phyloP scores from a whole-genome alignment of 2,329 filamentous ascomycete species.

The Ceratocystis huliohia region DNA sequence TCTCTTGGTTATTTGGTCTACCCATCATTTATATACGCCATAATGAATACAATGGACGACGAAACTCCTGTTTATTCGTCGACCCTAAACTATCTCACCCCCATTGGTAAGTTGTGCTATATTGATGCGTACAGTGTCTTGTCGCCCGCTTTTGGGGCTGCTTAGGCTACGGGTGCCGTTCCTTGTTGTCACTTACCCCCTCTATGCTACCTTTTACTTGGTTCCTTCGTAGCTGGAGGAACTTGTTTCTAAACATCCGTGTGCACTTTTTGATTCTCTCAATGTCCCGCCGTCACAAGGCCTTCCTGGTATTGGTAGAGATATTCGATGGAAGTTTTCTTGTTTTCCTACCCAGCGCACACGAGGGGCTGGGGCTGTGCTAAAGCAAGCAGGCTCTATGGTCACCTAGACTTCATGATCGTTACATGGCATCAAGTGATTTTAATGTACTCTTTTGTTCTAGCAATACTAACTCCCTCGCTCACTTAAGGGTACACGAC shows the following conservation, averaged over 20 bases:
- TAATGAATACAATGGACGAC: not conserved
- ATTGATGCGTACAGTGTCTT: not conserved
- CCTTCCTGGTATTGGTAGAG: too few relatives aligned
- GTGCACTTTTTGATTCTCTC: not conserved
- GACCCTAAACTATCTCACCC: conserved; percentile 1
- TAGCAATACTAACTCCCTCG: not conserved
- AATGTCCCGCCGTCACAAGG: too few relatives aligned
- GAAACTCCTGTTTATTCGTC: conserved; percentile 6
- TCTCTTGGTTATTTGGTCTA: not conserved
- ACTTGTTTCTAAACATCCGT: not conserved
- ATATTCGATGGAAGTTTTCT: too few relatives aligned
- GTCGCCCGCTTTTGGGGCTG: not conserved
- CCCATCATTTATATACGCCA: not conserved
- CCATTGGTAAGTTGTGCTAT: conserved; percentile 1
- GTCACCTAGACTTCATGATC: not conserved
- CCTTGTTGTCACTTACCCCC: not conserved
- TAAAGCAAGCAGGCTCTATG: not conserved
- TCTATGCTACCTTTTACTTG: not conserved
- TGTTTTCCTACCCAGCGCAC: not conserved
- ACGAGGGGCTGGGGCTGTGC: not conserved
- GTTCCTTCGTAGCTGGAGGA: not conserved
- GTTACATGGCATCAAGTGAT: not conserved
- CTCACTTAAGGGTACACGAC: conserved; percentile 9
- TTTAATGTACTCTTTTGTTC: not conserved
- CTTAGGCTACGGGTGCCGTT: not conserved